Percentiles rank a stretch among this genome's conserved stretches.
These are phyloP conservation scores for Dactylella cylindrospora DNA, from an alignment of 2,329 filamentous ascomycete genomes.

Conservation along the genomic window DNA sequence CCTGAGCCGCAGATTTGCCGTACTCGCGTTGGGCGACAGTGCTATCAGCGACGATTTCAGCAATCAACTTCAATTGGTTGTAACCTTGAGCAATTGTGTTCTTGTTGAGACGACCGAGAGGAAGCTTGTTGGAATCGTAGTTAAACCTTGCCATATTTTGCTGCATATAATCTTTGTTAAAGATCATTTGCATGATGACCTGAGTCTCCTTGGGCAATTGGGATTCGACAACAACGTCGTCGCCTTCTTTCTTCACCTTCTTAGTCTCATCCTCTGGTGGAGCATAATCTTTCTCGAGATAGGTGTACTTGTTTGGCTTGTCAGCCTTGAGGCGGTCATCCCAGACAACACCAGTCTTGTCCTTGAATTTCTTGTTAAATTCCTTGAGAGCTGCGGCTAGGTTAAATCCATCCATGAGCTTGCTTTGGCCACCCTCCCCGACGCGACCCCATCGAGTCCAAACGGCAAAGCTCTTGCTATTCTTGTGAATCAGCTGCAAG, in stretches of 20 bases:
- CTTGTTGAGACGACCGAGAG: slow-evolving; percentile 81
- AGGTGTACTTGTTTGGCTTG: slow-evolving; percentile 70
- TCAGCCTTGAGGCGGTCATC: slow-evolving; percentile 59
- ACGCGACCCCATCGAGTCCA: slow-evolving; percentile 85
- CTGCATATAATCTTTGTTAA: slow-evolving; percentile 71
- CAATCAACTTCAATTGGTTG: slow-evolving; percentile 72
- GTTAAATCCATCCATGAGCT: slow-evolving; percentile 52
- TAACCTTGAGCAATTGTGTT: slow-evolving; percentile 74
- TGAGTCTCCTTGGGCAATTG: slow-evolving; percentile 64
- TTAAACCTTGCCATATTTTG: slow-evolving; percentile 65
- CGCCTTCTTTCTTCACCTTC: slow-evolving; percentile 53
- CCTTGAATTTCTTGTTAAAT: slow-evolving; percentile 65
- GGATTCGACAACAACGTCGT: slow-evolving; percentile 56
- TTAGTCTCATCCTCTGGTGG: slow-evolving; percentile 60
- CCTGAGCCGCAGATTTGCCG: slow-evolving; percentile 51
- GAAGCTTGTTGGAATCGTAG: slow-evolving; percentile 74
- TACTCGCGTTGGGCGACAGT: slow-evolving; percentile 57
- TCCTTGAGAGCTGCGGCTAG: slow-evolving; percentile 56
- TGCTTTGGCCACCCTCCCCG: slow-evolving; percentile 60
- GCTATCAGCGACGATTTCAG: slow-evolving; percentile 63
- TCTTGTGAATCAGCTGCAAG: slow-evolving; percentile 60
- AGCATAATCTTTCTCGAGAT: slow-evolving; percentile 76
- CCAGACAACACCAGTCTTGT: slow-evolving; percentile 64
- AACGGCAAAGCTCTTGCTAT: slow-evolving; percentile 56
- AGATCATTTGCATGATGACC: slow-evolving; percentile 75